Conservation (phyloP, 306 rosid species). For the Lablab purpureus region DNA sequence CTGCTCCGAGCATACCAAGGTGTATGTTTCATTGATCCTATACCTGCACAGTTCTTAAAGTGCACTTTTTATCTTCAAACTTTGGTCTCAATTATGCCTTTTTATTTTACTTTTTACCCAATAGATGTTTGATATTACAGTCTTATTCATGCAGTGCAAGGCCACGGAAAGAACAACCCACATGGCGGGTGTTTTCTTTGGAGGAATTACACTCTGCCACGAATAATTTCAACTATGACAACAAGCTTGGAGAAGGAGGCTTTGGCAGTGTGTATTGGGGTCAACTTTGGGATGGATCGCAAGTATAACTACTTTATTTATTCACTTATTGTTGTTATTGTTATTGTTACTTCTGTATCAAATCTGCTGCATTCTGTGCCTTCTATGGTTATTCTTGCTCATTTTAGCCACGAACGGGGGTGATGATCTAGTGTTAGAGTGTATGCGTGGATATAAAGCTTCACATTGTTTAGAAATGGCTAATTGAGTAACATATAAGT, state of each 20-base stretch:
- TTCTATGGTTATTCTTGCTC: slow-evolving; percentile 15
- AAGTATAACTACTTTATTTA: slow-evolving; percentile 54
- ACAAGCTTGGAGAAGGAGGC: slow-evolving; percentile 95
- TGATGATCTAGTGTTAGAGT: too few relatives aligned
- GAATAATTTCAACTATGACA: slow-evolving; percentile 86
- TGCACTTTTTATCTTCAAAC: slow-evolving; percentile 1
- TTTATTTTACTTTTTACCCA: background rate
- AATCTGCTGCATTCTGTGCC: background rate
- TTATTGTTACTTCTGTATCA: background rate
- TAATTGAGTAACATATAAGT: too few relatives aligned
- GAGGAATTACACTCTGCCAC: slow-evolving; percentile 90
- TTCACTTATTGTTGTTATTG: background rate
- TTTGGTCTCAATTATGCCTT: slow-evolving; percentile 2
- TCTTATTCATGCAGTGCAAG: slow-evolving; percentile 57
- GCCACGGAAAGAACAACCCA: slow-evolving; percentile 67
- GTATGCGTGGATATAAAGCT: too few relatives aligned
- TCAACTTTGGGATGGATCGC: slow-evolving; percentile 95
- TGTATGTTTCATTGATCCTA: slow-evolving; percentile 23
- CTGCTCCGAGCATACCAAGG: background rate
- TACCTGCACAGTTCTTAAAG: background rate
- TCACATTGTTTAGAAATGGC: too few relatives aligned
- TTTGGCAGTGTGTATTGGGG: slow-evolving; percentile 97
- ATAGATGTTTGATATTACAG: slow-evolving; percentile 37
- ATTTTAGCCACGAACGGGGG: background rate
- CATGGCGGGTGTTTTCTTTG: slow-evolving; percentile 88